Conservation (phyloP, 2,329 filamentous ascomycete genomes). For the Harringtonia aguacate region DNA sequence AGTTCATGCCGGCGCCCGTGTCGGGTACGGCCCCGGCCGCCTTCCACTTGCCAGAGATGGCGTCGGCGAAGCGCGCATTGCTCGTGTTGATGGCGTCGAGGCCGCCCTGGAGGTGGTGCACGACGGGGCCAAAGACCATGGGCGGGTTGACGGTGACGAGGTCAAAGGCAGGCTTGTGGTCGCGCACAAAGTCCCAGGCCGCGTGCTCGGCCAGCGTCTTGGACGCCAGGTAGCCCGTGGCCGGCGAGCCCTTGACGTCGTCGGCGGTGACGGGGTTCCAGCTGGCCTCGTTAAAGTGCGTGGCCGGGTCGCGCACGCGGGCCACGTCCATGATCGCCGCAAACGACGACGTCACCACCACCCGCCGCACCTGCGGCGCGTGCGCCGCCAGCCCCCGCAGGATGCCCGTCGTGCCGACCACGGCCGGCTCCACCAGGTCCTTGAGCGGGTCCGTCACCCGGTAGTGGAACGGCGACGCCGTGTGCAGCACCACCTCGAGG, state of each 20-base stretch:
- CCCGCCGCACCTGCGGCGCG: slow-evolving; percentile 53
- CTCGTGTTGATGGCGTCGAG: slow-evolving; percentile 28
- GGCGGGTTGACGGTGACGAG: slow-evolving; percentile 44
- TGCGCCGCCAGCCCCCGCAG: slow-evolving; percentile 56
- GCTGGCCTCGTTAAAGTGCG: slow-evolving; percentile 28
- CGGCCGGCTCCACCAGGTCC: slow-evolving; percentile 47
- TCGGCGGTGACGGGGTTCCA: slow-evolving; percentile 39
- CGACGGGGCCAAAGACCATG: slow-evolving; percentile 42
- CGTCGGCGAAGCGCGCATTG: slow-evolving; percentile 23
- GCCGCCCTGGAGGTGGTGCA: slow-evolving; percentile 32
- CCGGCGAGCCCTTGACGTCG: slow-evolving; percentile 23
- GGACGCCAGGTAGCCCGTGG: slow-evolving; percentile 36
- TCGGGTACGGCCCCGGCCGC: slow-evolving; percentile 24
- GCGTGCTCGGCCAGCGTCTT: slow-evolving; percentile 43
- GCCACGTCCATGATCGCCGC: slow-evolving; percentile 35
- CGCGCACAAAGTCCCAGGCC: slow-evolving; percentile 38
- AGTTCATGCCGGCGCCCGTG: slow-evolving; percentile 30
- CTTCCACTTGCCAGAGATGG: slow-evolving; percentile 40
- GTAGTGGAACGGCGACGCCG: slow-evolving; percentile 49
- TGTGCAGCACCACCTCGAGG: slow-evolving; percentile 48
- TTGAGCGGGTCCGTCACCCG: slow-evolving; percentile 36
- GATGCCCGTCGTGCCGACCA: slow-evolving; percentile 55
- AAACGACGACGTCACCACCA: slow-evolving; percentile 52
- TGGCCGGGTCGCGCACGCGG: slow-evolving; percentile 24
- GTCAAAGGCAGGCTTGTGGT: slow-evolving; percentile 33